These are phyloP conservation scores for Phaeosphaeria sp. DNA, from an alignment of 2,329 filamentous ascomycete species.

Conservation along the genomic window DNA sequence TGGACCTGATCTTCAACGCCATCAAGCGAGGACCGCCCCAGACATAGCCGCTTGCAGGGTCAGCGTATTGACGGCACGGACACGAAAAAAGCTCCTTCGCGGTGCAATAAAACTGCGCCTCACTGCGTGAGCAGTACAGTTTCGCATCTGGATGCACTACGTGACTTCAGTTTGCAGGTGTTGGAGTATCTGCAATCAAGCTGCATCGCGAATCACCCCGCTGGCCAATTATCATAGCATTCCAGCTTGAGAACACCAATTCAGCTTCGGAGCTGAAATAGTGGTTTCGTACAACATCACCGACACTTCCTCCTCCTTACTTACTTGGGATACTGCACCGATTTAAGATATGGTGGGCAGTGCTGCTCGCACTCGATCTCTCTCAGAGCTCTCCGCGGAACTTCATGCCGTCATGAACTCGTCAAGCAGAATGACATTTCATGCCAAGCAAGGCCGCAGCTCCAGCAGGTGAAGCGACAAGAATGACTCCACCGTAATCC, in stretches of 20 bases:
- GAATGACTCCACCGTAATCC: neutral
- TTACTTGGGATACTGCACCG: conserved; percentile 9
- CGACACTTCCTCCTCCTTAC: conserved; percentile 1
- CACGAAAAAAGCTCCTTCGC: conserved; percentile 1
- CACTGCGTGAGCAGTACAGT: neutral
- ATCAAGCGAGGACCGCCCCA: conserved; percentile 18
- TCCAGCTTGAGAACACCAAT: conserved; percentile 2
- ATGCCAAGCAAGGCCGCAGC: neutral
- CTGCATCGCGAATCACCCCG: conserved; percentile 10
- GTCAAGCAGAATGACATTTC: neutral
- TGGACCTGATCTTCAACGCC: conserved; percentile 26
- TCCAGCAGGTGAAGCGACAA: neutral
- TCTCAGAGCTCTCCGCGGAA: neutral
- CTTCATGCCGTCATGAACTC: neutral
- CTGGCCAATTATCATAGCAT: conserved; percentile 18
- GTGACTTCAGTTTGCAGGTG: conserved; percentile 22
- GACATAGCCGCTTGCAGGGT: conserved; percentile 10
- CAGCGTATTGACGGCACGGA: conserved; percentile 9
- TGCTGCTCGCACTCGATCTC: neutral
- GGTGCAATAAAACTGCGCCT: neutral
- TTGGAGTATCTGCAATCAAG: conserved; percentile 5
- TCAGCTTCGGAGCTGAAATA: conserved; percentile 2
- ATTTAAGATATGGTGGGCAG: neutral
- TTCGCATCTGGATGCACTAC: neutral
- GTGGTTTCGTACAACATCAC: conserved; percentile 7